Percentiles rank a stretch among this genome's conserved stretches.
These are phyloP conservation scores for Tetratostichococcus sp. DNA, from an alignment of 139 green algal species.

Conservation along the genomic window DNA sequence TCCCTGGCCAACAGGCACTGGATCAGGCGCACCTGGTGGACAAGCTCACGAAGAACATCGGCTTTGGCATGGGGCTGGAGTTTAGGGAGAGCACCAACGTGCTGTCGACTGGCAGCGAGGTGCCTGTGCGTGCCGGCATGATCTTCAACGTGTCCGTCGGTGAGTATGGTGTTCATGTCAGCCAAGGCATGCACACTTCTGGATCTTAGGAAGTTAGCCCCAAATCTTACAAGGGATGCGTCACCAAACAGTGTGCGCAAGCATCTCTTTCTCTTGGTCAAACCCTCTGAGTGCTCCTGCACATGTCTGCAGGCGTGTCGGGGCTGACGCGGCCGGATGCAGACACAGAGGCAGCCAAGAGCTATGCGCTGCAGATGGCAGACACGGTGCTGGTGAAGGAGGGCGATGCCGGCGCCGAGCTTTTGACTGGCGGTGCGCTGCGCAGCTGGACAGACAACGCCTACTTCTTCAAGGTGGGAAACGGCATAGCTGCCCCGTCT, in stretches of 20 bases:
- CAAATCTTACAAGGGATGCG: too few species aligned
- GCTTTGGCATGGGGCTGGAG: conserved; percentile 90
- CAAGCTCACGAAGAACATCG: conserved; percentile 79
- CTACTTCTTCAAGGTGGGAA: conserved; percentile 54
- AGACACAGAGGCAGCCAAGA: conserved; percentile 13
- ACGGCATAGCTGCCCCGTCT: too few species aligned
- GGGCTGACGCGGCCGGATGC: conserved; percentile 15
- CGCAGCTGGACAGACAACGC: conserved; percentile 63
- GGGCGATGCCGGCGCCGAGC: conserved; percentile 44
- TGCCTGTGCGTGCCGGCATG: conserved; percentile 42
- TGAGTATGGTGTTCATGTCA: conserved; percentile 15
- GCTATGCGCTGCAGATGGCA: conserved; percentile 74
- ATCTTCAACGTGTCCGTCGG: conserved; percentile 69
- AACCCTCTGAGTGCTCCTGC: too few species aligned
- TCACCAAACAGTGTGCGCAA: too few species aligned
- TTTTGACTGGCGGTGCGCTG: conserved; percentile 46
- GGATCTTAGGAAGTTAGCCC: too few species aligned
- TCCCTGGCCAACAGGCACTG: conserved; percentile 37
- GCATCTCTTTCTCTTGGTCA: too few species aligned
- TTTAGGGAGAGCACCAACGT: conserved; percentile 52
- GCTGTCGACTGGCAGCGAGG: conserved; percentile 53
- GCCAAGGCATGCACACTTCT: too few species aligned
- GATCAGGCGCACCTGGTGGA: conserved; percentile 60
- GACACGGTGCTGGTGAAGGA: conserved; percentile 81
- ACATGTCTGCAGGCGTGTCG: conserved; percentile 27